A percentile compares a stretch with the other conserved stretches of the same genome.
Conservation (phyloP, 306 rosid species). For the Mimosa pudica region DNA sequence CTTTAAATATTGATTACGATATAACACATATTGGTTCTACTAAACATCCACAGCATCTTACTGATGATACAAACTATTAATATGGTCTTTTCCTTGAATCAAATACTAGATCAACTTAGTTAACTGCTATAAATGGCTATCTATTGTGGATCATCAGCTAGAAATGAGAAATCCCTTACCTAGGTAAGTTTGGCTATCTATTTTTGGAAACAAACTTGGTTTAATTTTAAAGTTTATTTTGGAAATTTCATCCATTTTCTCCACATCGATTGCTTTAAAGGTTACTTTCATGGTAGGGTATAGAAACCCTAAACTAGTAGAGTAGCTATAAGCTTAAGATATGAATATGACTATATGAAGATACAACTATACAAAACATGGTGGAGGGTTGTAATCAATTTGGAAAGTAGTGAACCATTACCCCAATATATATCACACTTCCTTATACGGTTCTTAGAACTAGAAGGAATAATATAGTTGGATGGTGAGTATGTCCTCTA, state of each 20-base stretch:
- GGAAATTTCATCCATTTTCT: slow-evolving; percentile 19
- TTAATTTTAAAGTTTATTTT: not conserved
- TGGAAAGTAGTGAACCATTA: slow-evolving; percentile 31
- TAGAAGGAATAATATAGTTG: slow-evolving; percentile 7
- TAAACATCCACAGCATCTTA: slow-evolving; percentile 6
- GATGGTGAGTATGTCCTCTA: not conserved
- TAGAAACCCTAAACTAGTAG: slow-evolving; percentile 37
- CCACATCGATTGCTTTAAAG: slow-evolving; percentile 24
- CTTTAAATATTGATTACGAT: not conserved
- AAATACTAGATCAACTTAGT: slow-evolving; percentile 2
- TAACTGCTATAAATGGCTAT: not conserved
- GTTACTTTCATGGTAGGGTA: slow-evolving; percentile 44
- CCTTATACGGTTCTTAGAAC: slow-evolving; percentile 24
- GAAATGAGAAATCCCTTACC: not conserved
- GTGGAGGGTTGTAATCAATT: slow-evolving; percentile 24
- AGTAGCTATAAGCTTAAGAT: slow-evolving; percentile 7
- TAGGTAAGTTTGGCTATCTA: not conserved
- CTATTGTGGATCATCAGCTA: not conserved
- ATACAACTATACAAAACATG: slow-evolving; percentile 1
- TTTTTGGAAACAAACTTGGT: not conserved
- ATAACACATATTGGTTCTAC: not conserved
- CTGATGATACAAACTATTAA: not conserved
- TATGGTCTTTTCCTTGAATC: not conserved
- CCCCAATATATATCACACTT: not conserved
- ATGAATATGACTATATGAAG: slow-evolving; percentile 21